Evolutionary conservation across 345 rosid genomes (phyloP), one percentile per base, ranked within the genome.

Genomic region (Litchi chinensis): DNA sequence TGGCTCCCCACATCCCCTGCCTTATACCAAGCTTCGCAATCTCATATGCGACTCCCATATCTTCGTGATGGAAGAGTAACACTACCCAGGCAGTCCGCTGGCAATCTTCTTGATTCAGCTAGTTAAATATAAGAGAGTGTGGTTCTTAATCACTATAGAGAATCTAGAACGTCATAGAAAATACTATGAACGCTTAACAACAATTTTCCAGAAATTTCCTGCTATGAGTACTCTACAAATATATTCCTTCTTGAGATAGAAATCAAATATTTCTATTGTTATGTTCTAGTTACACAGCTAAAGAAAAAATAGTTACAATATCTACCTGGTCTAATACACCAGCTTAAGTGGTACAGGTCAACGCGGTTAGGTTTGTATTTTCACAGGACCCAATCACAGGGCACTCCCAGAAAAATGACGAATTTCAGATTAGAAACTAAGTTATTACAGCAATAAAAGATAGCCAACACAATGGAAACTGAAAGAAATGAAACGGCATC

Each of bases 1-100:
- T 96, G 0, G 89, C 86, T 80, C 93, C 92, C 95, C 98, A 94
- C 95, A 94, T 93, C 69, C 97, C 96, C 71, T 87, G 92, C 60
- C 93, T 86, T 19, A 94, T 77, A 22, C 98, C 98, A 4, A 94
- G 92, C 88, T 93, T 94, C 3, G 93, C 92, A 37, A 94, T 84
- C 70, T 94, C 97, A 80, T 88, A 74, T 0, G 96, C 96, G 77
- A 94, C 91, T 13, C 98, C 98, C 94, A 93, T 93, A 76, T 94
- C 96, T 84, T 94, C 98, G 40, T 93, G 83, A 77, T 93, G 97
- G 79, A 92, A 91, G 22, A 93, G 78, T 70, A 90, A 65, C 37
- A 93, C 96, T 82, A 93, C 96, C 57, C 93, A 91, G 2, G 96
- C 91, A n/a, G 89, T 88, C 82, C 46, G 67, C 66, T 85, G 89